phyloP scores from a whole-genome alignment of 192 early-diverging fungal species.

The Thoreauomyces humboldtii region DNA sequence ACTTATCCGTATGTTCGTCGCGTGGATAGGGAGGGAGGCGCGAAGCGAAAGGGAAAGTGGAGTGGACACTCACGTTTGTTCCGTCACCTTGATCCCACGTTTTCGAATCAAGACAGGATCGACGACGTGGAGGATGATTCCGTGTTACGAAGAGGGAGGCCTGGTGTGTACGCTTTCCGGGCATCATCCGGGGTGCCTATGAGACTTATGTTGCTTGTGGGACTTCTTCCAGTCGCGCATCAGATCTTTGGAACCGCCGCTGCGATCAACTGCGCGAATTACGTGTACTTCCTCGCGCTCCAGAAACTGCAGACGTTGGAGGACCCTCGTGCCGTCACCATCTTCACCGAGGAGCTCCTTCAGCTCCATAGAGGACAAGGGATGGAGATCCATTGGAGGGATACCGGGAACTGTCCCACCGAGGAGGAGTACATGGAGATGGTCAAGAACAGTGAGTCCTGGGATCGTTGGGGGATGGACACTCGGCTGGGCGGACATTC shows the following conservation, averaged over 20 bases:
- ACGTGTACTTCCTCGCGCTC: conserved; percentile 89
- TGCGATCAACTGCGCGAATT: conserved; percentile 97
- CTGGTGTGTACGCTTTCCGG: conserved; percentile 24
- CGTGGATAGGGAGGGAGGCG: too few relatives aligned
- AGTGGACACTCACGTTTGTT: too few relatives aligned
- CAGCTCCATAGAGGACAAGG: conserved; percentile 95
- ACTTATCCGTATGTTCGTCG: not conserved
- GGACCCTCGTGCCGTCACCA: conserved; percentile 67
- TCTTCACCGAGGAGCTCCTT: conserved; percentile 91
- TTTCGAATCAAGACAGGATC: conserved; percentile 56
- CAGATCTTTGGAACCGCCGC: conserved; percentile 90
- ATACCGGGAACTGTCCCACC: conserved; percentile 83
- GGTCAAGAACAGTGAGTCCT: conserved; percentile 92
- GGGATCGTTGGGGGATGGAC: too few relatives aligned
- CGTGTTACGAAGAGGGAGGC: conserved; percentile 81
- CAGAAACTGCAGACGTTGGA: conserved; percentile 68
- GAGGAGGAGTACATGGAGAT: conserved; percentile 93
- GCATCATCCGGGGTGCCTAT: too few relatives aligned
- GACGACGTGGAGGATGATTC: conserved; percentile 98
- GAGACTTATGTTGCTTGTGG: too few relatives aligned
- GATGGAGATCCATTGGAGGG: conserved; percentile 96
- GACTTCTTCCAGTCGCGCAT: conserved; percentile 70
- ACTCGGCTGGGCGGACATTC: too few relatives aligned
- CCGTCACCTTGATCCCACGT: too few relatives aligned
- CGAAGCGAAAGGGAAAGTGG: too few relatives aligned